A percentile compares a stretch with the other conserved stretches of the same genome.
Conservation (phyloP, 1,284 basidiomycete species). For the Anthracocystis setariae region DNA sequence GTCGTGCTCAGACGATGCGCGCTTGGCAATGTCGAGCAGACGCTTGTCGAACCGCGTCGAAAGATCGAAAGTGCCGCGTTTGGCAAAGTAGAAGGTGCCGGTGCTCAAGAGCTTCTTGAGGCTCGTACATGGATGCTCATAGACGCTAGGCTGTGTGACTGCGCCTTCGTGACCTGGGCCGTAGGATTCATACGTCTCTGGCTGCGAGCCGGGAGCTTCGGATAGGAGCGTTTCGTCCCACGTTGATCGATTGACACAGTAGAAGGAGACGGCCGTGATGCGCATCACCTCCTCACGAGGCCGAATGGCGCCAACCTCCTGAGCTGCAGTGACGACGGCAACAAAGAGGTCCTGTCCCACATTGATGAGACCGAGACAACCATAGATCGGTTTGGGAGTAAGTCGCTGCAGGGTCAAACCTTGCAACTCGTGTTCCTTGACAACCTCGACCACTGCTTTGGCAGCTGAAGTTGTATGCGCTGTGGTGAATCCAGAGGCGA, state of each 20-base stretch:
- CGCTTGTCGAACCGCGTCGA: constrained; percentile 54
- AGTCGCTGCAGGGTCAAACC: constrained; percentile 32
- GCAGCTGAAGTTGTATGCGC: constrained; percentile 20
- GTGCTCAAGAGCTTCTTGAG: constrained; percentile 90
- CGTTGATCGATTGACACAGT: constrained; percentile 56
- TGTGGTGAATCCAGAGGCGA: constrained; percentile 19
- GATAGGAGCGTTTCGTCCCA: constrained; percentile 56
- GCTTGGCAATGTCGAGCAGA: constrained; percentile 69
- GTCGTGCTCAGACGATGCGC: constrained; percentile 36
- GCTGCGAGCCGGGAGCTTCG: constrained; percentile 22
- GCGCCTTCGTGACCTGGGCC: constrained; percentile 34
- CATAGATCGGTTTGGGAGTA: constrained; percentile 35
- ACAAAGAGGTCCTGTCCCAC: constrained; percentile 61
- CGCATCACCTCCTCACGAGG: constrained; percentile 48
- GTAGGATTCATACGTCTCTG: constrained; percentile 42
- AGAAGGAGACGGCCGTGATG: constrained; percentile 60
- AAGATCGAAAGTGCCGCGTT: constrained; percentile 85
- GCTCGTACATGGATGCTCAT: constrained; percentile 89
- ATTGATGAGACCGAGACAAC: constrained; percentile 62
- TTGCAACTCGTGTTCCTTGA: constrained; percentile 38
- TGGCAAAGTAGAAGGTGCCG: constrained; percentile 92
- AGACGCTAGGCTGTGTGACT: constrained; percentile 62
- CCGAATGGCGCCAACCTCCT: constrained; percentile 51
- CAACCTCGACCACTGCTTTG: constrained; percentile 50
- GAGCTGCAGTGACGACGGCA: constrained; percentile 51